These are phyloP conservation scores for Quercus rubra DNA, from an alignment of 306 rosid genomes.

Conservation along the genomic window DNA sequence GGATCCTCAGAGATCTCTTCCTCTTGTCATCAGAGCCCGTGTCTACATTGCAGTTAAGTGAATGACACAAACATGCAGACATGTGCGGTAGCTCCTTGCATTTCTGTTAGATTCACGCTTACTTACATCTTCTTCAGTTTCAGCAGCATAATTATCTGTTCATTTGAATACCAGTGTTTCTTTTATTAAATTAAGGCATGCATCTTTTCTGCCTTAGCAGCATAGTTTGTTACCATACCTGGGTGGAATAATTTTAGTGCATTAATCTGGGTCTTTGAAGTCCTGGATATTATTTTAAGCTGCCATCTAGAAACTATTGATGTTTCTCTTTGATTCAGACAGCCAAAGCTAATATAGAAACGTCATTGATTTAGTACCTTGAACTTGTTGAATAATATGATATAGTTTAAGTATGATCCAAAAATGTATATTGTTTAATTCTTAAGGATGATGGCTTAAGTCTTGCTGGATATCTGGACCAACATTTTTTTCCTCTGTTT, in stretches of 20 bases:
- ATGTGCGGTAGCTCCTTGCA: background rate
- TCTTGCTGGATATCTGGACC: background rate
- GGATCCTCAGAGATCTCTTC: conserved; percentile 79
- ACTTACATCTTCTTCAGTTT: background rate
- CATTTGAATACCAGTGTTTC: too few relatives aligned
- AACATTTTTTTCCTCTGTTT: background rate
- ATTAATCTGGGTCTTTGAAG: background rate
- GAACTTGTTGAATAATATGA: background rate
- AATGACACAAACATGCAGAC: background rate
- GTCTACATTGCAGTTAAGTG: conserved; percentile 63
- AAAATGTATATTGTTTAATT: background rate
- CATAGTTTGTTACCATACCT: background rate
- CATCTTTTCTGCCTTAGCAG: background rate
- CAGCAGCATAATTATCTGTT: background rate
- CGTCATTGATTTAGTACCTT: background rate
- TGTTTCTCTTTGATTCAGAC: background rate
- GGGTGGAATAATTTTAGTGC: background rate
- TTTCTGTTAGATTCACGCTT: background rate
- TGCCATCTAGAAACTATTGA: background rate
- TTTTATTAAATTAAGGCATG: too few relatives aligned
- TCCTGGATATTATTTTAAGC: background rate
- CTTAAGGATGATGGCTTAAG: background rate
- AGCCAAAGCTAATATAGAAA: background rate
- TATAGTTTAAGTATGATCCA: background rate
- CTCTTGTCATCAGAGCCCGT: conserved; percentile 76